Evolutionary conservation across 2,329 filamentous ascomycete genomes (phyloP).

Genomic region (Fusarium longipes): DNA sequence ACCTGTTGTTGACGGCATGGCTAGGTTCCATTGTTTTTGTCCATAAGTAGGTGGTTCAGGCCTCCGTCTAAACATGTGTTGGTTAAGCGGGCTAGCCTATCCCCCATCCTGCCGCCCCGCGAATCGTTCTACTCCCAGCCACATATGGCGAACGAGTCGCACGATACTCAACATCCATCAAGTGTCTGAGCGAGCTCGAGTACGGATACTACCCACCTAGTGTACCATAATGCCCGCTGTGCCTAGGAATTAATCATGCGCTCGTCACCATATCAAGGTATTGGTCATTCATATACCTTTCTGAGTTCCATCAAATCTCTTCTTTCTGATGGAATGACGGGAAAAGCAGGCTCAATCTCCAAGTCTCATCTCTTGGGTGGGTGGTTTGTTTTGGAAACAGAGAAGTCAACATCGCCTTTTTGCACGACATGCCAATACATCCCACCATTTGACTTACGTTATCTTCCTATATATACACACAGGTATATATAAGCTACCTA

Average conservation of each 20-base stretch:
- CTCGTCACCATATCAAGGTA: conserved; percentile 11
- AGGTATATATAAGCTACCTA: too few relatives aligned
- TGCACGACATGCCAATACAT: conserved; percentile 29
- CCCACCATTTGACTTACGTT: conserved; percentile 26
- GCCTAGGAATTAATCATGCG: background rate
- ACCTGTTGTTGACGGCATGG: conserved; percentile 11
- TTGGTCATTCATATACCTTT: conserved; percentile 5
- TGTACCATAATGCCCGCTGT: background rate
- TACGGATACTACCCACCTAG: conserved; percentile 23
- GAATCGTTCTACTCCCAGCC: background rate
- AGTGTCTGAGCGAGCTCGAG: conserved; percentile 24
- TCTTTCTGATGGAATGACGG: conserved; percentile 1
- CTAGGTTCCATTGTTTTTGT: conserved; percentile 36
- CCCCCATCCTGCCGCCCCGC: conserved; percentile 35
- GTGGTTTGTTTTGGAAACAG: background rate
- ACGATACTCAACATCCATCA: conserved; percentile 32
- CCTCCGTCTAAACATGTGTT: conserved; percentile 42
- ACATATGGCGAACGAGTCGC: conserved; percentile 20
- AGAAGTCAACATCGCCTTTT: conserved; percentile 43
- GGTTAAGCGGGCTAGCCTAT: background rate
- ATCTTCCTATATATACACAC: too few relatives aligned
- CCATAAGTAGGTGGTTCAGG: conserved; percentile 15
- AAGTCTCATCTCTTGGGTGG: conserved; percentile 16
- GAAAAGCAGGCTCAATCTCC: conserved; percentile 6
- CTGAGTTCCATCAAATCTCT: background rate